These are phyloP conservation scores for Acanthamoeba royreba DNA, from an alignment of 208 protist species.

Conservation along the genomic window DNA sequence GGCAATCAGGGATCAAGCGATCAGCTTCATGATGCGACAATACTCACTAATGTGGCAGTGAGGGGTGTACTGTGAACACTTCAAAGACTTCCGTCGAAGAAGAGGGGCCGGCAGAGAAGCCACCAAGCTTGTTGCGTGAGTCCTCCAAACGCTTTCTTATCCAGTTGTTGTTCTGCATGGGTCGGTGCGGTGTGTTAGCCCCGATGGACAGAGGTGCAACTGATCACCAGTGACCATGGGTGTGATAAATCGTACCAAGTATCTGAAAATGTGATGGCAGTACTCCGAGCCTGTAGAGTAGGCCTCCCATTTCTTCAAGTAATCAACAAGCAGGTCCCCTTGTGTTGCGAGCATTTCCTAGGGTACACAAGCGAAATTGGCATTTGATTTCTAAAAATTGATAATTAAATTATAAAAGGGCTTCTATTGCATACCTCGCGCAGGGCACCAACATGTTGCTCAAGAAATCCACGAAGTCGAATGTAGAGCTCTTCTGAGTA, in stretches of 20 bases:
- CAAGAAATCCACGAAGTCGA: constrained; percentile 52
- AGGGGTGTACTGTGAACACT: constrained; percentile 50
- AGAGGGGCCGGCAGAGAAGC: background rate
- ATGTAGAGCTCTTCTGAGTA: constrained; percentile 67
- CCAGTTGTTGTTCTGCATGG: constrained; percentile 66
- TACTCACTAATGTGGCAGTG: background rate
- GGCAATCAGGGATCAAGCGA: background rate
- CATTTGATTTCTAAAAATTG: too few species aligned
- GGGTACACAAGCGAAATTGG: background rate
- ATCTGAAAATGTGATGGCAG: constrained; percentile 68
- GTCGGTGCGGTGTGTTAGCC: too few species aligned
- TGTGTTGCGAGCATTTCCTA: background rate
- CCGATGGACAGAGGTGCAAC: too few species aligned
- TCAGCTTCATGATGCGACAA: background rate
- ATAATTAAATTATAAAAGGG: too few species aligned
- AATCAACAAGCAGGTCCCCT: constrained; percentile 54
- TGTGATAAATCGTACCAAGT: constrained; percentile 51
- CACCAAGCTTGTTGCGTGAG: constrained; percentile 15
- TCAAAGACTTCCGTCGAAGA: constrained; percentile 64
- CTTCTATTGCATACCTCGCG: constrained; percentile 36
- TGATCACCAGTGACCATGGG: too few species aligned
- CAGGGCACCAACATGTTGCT: constrained; percentile 55
- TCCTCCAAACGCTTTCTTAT: constrained; percentile 66
- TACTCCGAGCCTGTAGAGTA: constrained; percentile 64
- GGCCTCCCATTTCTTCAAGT: constrained; percentile 64